Base-by-base conservation (phyloP, 1,284 basidiomycete genomes). In the Gymnopus androsaceus region DNA sequence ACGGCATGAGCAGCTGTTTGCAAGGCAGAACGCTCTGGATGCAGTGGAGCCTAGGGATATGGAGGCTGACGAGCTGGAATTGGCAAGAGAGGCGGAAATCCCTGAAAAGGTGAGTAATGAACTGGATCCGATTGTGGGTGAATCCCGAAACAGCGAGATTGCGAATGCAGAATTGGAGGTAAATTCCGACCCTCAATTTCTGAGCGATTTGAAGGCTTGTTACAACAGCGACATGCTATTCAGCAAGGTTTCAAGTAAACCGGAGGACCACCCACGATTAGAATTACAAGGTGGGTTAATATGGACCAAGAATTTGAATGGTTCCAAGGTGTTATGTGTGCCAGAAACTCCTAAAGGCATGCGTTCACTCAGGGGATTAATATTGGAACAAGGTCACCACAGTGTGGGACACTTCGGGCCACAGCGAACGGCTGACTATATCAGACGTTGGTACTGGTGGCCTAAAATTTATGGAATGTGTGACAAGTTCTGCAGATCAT, bases 361-460 rank as follows among this genome's bases (percentile, higher is more conserved):
- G 3, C n/a, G n/a, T n/a, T 47, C 57, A 5, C 8, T 66, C 5
- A 23, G 59, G 1, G 61, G 61, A 14, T 17, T 57, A 1, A 56
- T 64, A 0, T 54, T 71, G 0, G 62, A 65, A 1, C 62, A 67
- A 47, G 65, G 62, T 0, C 66, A 67, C 31, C 12, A 19, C 0
- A 45, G 45, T 0, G 28, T 67, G 0, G 63, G 66, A 0, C 67
- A 68, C 50, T 58, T 57, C 12, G 64, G 66, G 0, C 25, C 56
- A 1, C 54, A 60, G 23, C 41, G 60, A 3, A 68, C 64, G 0
- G 47, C 60, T 1, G 62, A 63, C 11, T 68, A 68, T 47, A 23
- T 68, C 0, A 56, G 62, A 0, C 51, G 62, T 5, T 63, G 55
- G 56, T 68, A 63, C 52, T 68, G 67, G 66, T 68, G 67, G 65